Evolutionary conservation across 2,329 filamentous ascomycete genomes (phyloP), one percentile per base, ranked within the genome.

Genomic region (Phyllosticta ampelicida): DNA sequence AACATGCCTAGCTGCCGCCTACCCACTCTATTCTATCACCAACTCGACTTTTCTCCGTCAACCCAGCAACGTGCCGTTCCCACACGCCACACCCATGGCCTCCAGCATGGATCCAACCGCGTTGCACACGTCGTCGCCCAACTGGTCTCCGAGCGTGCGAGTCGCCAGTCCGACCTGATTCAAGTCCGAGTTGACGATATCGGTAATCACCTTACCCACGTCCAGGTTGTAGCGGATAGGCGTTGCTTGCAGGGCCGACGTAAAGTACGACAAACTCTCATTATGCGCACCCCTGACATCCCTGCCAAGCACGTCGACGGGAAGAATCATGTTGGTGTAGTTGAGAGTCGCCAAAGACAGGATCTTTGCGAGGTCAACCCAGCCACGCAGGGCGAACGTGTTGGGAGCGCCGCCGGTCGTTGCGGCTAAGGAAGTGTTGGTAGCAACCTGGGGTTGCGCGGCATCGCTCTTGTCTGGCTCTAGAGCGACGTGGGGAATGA

Each of bases 401-500:
- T 86, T 86, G 36, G 36, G 13, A 8, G 36, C 1, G 13, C 36
- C 16, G 36, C 36, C 16, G 16, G 36, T 67, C 28, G 36, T 67
- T 28, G 36, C 36, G 2, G 36, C 36, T 6, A 44, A 16, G 5
- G 36, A 44, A n/a, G 16, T n/a, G 36, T 44, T 44, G 36, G 13
- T 44, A 2, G 36, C n/a, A 9, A 28, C 23, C 26, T 44, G n/a
- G 36, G 23, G 23, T 26, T 3, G 3, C 3, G 36, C 36, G 11
- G n/a, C 36, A 4, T 44, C 13, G 29, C 49, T 54, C 64, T 73
- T 67, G 59, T 85, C 86, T 2, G 84, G 85, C 30, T 64, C 67
- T 52, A 88, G 77, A 18, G 77, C 62, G 51, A 88, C 72, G 71
- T 86, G 75, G 62, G 81, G 73, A 61, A 88, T 77, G 61, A 76